These are phyloP conservation scores for Talaromyces sp. DNA, from an alignment of 2,329 filamentous ascomycete species.

Conservation along the genomic window DNA sequence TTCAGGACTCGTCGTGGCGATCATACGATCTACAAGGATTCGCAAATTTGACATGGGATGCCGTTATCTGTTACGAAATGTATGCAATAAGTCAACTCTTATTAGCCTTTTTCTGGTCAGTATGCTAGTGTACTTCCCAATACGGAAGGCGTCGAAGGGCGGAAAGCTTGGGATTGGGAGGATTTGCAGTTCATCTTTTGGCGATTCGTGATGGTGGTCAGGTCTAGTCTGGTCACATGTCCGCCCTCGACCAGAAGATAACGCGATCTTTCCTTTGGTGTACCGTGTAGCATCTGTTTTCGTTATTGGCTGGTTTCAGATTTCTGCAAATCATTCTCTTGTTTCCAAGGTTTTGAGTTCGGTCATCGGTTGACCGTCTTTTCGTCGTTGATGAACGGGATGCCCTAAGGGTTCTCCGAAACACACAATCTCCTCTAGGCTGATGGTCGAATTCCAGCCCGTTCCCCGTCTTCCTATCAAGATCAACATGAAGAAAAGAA, in stretches of 20 bases:
- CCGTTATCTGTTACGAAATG: slow-evolving; percentile 12
- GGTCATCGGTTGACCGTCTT: neutral
- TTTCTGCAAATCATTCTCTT: slow-evolving; percentile 1
- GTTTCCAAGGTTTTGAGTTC: neutral
- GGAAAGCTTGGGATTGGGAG: neutral
- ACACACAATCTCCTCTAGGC: neutral
- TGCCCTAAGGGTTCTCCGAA: neutral
- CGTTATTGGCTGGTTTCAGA: slow-evolving; percentile 3
- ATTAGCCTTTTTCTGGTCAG: neutral
- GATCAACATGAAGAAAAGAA: neutral
- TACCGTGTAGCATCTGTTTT: neutral
- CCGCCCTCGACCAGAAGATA: slow-evolving; percentile 1
- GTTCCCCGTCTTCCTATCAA: neutral
- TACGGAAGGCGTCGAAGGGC: neutral
- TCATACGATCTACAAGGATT: neutral
- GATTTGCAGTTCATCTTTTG: slow-evolving; percentile 3
- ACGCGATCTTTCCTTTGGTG: neutral
- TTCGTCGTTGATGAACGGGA: neutral
- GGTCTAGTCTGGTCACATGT: neutral
- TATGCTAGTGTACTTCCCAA: neutral
- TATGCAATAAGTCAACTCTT: neutral
- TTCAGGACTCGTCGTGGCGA: neutral
- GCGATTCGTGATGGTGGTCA: neutral
- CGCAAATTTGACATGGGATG: slow-evolving; percentile 7
- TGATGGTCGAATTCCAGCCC: neutral